Conservation (phyloP, 164 flowering plant genomes). For the Umbellularia californica region DNA sequence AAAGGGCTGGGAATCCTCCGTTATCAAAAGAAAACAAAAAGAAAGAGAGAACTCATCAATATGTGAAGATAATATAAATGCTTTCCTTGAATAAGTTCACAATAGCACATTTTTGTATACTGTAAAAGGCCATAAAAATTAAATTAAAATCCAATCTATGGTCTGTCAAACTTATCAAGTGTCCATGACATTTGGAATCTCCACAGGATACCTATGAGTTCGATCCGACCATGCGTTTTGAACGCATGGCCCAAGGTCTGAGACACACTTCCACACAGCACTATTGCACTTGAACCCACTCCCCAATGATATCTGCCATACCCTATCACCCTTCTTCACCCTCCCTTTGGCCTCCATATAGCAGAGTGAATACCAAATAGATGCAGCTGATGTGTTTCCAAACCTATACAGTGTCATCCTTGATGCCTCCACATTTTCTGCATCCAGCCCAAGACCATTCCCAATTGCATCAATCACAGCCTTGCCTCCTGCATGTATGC, state of each 20-base stretch:
- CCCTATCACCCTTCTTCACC: constrained; percentile 18
- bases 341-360: constrained; percentile 19
- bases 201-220: constrained; percentile 14
- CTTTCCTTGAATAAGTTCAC: too few relatives aligned
- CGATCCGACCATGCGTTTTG: constrained; percentile 12
- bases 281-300: constrained; percentile 21
- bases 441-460: constrained; percentile 8
- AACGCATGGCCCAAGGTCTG: neutral
- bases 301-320: constrained; percentile 18
- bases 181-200: constrained; percentile 5
- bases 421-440: constrained; percentile 14
- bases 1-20: too few relatives aligned
- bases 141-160: too few relatives aligned
- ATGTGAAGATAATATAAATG: too few relatives aligned
- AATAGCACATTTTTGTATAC: too few relatives aligned
- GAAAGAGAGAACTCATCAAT: too few relatives aligned
- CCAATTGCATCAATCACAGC: constrained; percentile 17
- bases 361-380: constrained; percentile 14
- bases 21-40: too few relatives aligned
- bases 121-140: too few relatives aligned
- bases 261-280: constrained; percentile 17
- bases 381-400: constrained; percentile 17
- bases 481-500: constrained; percentile 21
- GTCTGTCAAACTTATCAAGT: neutral
- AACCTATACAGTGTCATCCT: constrained; percentile 20